phyloP scores from a whole-genome alignment of 805 yeast species.

The Torulaspora microellipsoides region DNA sequence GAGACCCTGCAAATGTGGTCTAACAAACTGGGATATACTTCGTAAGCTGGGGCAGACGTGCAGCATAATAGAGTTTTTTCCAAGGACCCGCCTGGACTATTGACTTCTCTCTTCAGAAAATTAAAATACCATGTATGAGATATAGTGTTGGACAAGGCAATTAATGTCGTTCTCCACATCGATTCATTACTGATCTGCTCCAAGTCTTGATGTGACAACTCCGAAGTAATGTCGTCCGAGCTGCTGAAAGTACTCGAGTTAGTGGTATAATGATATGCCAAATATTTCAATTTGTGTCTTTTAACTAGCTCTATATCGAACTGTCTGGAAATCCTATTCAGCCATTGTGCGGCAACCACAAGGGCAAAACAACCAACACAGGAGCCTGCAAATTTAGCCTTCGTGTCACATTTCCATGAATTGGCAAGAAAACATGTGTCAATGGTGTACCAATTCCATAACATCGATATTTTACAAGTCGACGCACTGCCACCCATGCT shows the following conservation, averaged over 20 bases:
- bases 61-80: conserved; percentile 9
- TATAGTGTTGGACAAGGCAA: conserved; percentile 24
- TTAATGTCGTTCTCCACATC: conserved; percentile 12
- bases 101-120: conserved; percentile 3
- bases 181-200: conserved; percentile 5
- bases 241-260: conserved; percentile 1
- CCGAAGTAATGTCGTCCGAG: conserved; percentile 9
- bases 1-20: conserved; percentile 50
- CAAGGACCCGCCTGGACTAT: neutral
- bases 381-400: conserved; percentile 66
- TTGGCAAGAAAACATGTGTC: conserved; percentile 60
- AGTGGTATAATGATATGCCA: conserved; percentile 6
- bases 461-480: conserved; percentile 40
- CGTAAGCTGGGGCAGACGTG: conserved; percentile 12
- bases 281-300: conserved; percentile 18
- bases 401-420: conserved; percentile 57
- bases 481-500: conserved; percentile 9
- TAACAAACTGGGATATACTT: conserved; percentile 38
- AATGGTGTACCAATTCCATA: conserved; percentile 71
- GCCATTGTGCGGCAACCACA: conserved; percentile 53
- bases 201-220: conserved; percentile 3
- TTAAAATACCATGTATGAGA: conserved; percentile 36
- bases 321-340: conserved; percentile 52
- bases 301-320: conserved; percentile 40
- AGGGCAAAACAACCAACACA: conserved; percentile 64